Base-by-base conservation (phyloP, 1,284 basidiomycete genomes). In the Trametes polyzona region DNA sequence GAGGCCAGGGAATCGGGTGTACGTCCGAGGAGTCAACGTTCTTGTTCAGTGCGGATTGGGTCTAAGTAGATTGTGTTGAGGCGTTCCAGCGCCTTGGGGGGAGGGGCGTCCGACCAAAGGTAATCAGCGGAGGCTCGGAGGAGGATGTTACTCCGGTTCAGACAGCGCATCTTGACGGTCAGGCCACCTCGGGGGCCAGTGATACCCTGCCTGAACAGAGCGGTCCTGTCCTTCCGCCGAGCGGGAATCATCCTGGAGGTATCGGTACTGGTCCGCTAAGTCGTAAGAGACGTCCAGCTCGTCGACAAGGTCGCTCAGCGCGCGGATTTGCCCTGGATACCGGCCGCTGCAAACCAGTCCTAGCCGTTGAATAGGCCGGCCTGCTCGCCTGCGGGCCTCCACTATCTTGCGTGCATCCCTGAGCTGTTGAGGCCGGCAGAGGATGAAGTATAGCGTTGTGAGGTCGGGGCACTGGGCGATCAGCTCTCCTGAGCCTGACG, bases 401-500 rank as follows among this genome's bases (percentile, higher is more conserved):
- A 46, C 17, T n/a, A 46, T 21, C 29, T 32, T 30, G 29, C 43
- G 43, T 12, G 30, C 43, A 30, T 46, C 43, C 9, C 16, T 16
- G 29, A 46, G 43, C 17, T 32, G 29, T 4, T 46, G 29, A 11
- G 14, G 7, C 9, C 29, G 8, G 30, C 43, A 46, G 5, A 32
- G 10, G 43, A 46, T 46, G 43, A 46, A 46, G 43, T 46, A 46
- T 16, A 46, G 43, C 27, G 43, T 46, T n/a, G 17, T 30, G n/a
- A 46, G 29, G 17, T 19, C 29, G 9, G 43, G 27, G 19, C 29
- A 32, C n/a, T n/a, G n/a, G 17, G 29, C 17, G 17, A n/a, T 9
- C n/a, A 10, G 12, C 10, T 26, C 27, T 2, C 24, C 39, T 23
- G 19, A 9, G 21, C 9, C n/a, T 6, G 2, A 4, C 21, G n/a